Evolutionary conservation across 2,329 filamentous ascomycete species (phyloP), one percentile per base, ranked within the genome.

Genomic region (Pleurostoma richardsiae): DNA sequence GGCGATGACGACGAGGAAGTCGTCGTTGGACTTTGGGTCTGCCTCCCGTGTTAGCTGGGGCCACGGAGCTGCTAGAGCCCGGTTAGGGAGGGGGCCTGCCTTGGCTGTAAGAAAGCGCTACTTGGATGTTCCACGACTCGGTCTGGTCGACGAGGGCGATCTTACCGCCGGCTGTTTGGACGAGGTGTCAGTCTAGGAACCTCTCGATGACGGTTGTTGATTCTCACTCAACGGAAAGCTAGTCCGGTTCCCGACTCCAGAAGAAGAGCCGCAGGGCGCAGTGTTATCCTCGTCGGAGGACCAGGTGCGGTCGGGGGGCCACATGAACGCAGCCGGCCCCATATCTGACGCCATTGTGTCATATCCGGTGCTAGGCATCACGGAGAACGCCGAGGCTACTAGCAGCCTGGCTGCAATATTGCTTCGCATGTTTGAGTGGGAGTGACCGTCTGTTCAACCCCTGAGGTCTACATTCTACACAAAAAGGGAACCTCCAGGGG

Each of bases 301-400:
- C 75, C 75, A 81, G 19, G 62, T 59, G 29, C 77, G 68, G 54
- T 79, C 70, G 3, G 63, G 58, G 1, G 77, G 77, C 76, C 77
- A 80, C 45, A 80, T 59, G 55, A 80, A 77, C 27, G 74, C 74
- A 10, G 74, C 75, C 2, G 76, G 75, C 4, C 76, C 76, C 73
- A 78, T 78, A 27, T 36, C 33, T 19, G 19, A 19, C 19, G 19
- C 19, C 19, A 19, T 19, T 19, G 19, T 19, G 19, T 19, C 19
- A 19, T 19, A 19, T 19, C 19, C 19, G 19, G 19, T 19, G 19
- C 19, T 19, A 19, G 19, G 19, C 19, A 19, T 19, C 19, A 19
- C 19, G 19, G 19, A 19, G 19, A 19, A 19, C 19, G 19, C 19
- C 19, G 19, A 19, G 19, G 19, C 19, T 19, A 19, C 19, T 19